These are phyloP conservation scores for Phytophthora fragariaefolia DNA, from an alignment of 352 stramenopile species.

Conservation along the genomic window DNA sequence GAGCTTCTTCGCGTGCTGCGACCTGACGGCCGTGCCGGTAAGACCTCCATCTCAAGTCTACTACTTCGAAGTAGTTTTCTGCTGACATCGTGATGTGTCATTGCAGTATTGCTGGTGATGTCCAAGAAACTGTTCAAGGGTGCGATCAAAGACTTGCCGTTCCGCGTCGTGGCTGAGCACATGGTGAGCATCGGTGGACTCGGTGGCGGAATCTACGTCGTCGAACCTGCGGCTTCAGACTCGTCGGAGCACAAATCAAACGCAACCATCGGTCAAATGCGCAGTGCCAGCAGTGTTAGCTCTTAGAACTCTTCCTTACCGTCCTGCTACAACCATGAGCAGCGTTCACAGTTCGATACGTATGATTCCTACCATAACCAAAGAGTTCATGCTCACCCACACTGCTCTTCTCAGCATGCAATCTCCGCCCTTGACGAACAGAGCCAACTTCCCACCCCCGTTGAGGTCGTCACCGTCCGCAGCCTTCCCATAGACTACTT, in stretches of 20 bases:
- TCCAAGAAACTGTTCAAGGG: constrained; percentile 81
- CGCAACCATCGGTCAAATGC: constrained; percentile 33
- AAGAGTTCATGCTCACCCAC: no score
- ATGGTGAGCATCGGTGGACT: constrained; percentile 82
- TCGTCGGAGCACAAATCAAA: constrained; percentile 6
- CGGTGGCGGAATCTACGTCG: constrained; percentile 64
- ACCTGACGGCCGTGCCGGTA: constrained; percentile 57
- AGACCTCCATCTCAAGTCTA: background rate
- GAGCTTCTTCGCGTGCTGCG: constrained; percentile 72
- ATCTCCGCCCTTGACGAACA: no score
- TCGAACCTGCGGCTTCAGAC: constrained; percentile 38
- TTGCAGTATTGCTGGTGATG: constrained; percentile 74
- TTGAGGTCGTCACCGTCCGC: no score
- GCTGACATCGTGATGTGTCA: constrained; percentile 1
- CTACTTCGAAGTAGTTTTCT: background rate
- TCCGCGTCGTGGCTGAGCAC: constrained; percentile 52
- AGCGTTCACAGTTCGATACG: no score
- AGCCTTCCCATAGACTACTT: no score
- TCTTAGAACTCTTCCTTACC: background rate
- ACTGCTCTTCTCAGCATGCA: no score
- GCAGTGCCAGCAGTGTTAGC: constrained; percentile 25
- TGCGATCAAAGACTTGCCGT: constrained; percentile 49
- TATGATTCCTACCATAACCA: no score
- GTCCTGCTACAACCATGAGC: no score
- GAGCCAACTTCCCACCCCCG: no score